Percentiles rank a stretch among this genome's conserved stretches.
These are phyloP conservation scores for Panus rudis DNA, from an alignment of 768 basidiomycete species.

Conservation along the genomic window DNA sequence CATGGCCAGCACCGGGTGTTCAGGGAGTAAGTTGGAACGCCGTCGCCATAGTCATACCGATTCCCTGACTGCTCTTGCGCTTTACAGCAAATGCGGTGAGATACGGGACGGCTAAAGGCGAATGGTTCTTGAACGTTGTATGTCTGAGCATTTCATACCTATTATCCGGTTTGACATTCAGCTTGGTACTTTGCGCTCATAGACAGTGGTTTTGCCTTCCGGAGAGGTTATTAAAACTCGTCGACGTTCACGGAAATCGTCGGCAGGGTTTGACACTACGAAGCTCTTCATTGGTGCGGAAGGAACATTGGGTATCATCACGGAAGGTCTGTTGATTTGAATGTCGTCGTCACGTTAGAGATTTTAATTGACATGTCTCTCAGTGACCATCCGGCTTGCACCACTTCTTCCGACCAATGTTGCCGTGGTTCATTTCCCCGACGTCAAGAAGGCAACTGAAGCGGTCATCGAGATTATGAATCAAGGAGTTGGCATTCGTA, in stretches of 20 bases:
- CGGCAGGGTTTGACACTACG: constrained; percentile 82
- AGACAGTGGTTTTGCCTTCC: constrained; percentile 81
- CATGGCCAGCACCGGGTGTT: constrained; percentile 84
- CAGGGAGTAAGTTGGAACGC: constrained; percentile 54
- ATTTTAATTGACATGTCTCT: not conserved
- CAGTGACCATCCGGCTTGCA: constrained; percentile 77
- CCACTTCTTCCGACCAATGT: constrained; percentile 79
- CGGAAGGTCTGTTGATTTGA: constrained; percentile 47
- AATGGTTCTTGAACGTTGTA: constrained; percentile 82
- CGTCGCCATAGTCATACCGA: not conserved
- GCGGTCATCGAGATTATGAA: constrained; percentile 76
- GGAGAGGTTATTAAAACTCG: constrained; percentile 88
- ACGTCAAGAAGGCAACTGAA: constrained; percentile 67
- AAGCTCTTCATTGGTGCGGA: constrained; percentile 89
- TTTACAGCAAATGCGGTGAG: constrained; percentile 56
- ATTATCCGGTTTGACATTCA: not conserved
- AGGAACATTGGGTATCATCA: constrained; percentile 86
- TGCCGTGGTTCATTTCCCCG: constrained; percentile 81
- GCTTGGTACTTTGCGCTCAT: not conserved
- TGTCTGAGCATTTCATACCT: constrained; percentile 18
- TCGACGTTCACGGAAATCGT: constrained; percentile 70
- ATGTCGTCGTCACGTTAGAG: not conserved
- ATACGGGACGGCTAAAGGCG: constrained; percentile 82
- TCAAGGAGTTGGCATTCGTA: constrained; percentile 16
- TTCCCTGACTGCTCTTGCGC: not conserved